A percentile compares a stretch with the other conserved stretches of the same genome.
phyloP scores from a whole-genome alignment of 257 asterid species.

The Linaria vulgaris region DNA sequence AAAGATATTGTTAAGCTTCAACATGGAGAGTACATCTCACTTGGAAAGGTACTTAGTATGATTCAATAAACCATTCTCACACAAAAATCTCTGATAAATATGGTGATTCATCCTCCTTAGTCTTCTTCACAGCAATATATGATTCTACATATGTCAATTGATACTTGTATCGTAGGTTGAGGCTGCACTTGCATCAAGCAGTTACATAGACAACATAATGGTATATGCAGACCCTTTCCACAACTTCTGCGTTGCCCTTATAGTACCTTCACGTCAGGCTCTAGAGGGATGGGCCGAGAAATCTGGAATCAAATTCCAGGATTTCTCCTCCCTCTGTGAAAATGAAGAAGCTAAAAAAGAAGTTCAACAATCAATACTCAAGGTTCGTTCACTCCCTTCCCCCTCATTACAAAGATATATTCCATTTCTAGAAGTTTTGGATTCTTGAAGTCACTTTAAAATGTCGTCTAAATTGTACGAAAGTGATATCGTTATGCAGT shows the following conservation, averaged over 20 bases:
- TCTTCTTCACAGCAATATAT: not conserved
- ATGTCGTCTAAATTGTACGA: too few relatives aligned
- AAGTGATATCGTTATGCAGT: conserved; percentile 46
- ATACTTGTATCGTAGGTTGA: conserved; percentile 55
- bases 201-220: conserved; percentile 68
- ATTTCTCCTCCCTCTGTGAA: conserved; percentile 66
- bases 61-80: not conserved
- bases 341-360: conserved; percentile 60
- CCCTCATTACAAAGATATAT: not conserved
- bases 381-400: conserved; percentile 52
- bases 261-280: conserved; percentile 65
- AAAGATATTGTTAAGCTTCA: conserved; percentile 93
- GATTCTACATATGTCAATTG: conserved; percentile 10
- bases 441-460: too few relatives aligned
- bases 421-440: not conserved
- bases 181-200: conserved; percentile 72
- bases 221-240: conserved; percentile 78
- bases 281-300: conserved; percentile 84
- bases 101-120: not conserved
- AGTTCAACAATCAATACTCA: conserved; percentile 68
- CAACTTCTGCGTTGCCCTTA: conserved; percentile 75
- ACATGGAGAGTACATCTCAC: conserved; percentile 91
- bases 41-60: conserved; percentile 64
- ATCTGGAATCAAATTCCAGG: conserved; percentile 54
- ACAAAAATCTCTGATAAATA: not conserved